Evolutionary conservation across 2,329 filamentous ascomycete species (phyloP), one percentile per base, ranked within the genome.

Genomic region (Diaporthe sp.): DNA sequence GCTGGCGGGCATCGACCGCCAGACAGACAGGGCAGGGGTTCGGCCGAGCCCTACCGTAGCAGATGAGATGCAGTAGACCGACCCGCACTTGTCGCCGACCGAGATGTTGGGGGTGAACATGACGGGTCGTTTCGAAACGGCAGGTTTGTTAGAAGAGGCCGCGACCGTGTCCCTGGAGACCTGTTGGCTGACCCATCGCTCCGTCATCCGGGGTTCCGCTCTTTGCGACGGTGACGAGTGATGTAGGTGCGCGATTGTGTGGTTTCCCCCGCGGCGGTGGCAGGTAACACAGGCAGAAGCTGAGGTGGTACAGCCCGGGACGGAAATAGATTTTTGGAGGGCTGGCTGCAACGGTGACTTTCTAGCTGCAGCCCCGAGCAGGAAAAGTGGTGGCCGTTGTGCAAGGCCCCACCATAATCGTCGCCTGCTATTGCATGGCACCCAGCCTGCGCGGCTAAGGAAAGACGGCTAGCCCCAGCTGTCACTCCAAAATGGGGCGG

Each of bases 241-340:
- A 44, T 44, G 60, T 28, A 25, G 53, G 5, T 55, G 53, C 25
- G 12, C 42, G 4, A 31, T 0, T 25, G 53, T 55, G 53, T 15
- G 25, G 25, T 55, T 31, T n/a, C 7, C 25, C 53, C 53, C 15
- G 25, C 28, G 53, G 60, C 17, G 60, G 39, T 63, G 60, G 60
- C 3, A 47, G 44, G 63, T 51, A 67, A 12, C 44, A 67, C 63
- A 51, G 25, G 63, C 44, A 67, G 44, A 67, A 67, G 61, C 61
- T 67, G 61, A 67, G 61, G 61, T 67, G 61, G 42, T 67, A 68
- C 63, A 37, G 63, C 63, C 44, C 22, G 63, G 31, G 63, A 51
- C 63, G 31, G 63, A 68, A 68, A 68, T 68, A 68, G 63, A 68
- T 53, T 68, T 39, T n/a, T 51, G 31, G 20, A 51, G 17, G 44